These are phyloP conservation scores for Avena eriantha DNA, from an alignment of 176 grass and related monocot species.

Conservation along the genomic window DNA sequence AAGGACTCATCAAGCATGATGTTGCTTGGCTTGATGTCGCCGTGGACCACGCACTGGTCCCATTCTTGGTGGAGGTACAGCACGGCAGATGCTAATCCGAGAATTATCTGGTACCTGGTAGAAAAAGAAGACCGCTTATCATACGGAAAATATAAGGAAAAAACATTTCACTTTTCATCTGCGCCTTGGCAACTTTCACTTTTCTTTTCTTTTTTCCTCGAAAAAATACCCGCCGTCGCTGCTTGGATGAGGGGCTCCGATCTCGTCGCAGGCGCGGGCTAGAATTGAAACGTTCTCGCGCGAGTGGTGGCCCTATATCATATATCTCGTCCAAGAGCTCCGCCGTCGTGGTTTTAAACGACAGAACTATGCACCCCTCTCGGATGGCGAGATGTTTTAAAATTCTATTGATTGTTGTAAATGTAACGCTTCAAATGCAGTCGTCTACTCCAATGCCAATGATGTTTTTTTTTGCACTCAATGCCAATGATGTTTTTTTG, in stretches of 20 bases:
- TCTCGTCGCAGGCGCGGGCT: too few species aligned
- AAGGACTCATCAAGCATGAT: conserved; percentile 37
- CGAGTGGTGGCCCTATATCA: too few species aligned
- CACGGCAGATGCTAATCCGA: conserved; percentile 11
- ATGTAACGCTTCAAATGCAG: not conserved
- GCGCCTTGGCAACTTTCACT: too few species aligned
- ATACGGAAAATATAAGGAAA: not conserved
- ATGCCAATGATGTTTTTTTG: not conserved
- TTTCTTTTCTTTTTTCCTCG: too few species aligned
- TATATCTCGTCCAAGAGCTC: not conserved
- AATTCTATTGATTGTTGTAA: not conserved
- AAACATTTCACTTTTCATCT: too few species aligned
- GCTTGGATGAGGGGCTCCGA: too few species aligned
- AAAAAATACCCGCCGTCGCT: too few species aligned
- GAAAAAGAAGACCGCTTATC: not conserved
- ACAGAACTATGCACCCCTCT: not conserved
- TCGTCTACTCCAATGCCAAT: not conserved
- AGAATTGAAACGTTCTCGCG: too few species aligned
- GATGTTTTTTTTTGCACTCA: not conserved
- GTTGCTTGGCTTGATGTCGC: conserved; percentile 52
- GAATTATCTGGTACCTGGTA: too few species aligned
- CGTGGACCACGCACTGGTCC: conserved; percentile 1
- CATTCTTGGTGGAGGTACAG: conserved; percentile 44
- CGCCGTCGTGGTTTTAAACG: not conserved
- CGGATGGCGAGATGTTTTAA: not conserved